These are phyloP conservation scores for Ophiocordyceps robertsii DNA, from an alignment of 2,329 filamentous ascomycete genomes.

Conservation along the genomic window DNA sequence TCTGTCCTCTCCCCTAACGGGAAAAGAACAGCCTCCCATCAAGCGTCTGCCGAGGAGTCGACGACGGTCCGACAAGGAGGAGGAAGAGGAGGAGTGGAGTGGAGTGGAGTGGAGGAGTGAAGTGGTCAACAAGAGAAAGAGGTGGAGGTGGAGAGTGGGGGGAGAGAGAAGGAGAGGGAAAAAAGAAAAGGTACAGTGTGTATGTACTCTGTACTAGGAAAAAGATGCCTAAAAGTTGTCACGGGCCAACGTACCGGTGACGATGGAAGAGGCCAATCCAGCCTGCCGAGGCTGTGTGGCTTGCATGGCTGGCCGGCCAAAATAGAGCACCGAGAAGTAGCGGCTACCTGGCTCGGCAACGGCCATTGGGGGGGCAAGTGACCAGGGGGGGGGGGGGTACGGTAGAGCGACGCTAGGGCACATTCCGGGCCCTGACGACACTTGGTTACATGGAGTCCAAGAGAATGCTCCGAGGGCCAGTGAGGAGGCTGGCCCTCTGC, in stretches of 20 bases:
- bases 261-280: slow-evolving; percentile 3
- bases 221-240: background rate
- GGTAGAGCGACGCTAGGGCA: slow-evolving; percentile 4
- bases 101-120: background rate
- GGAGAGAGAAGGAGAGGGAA: background rate
- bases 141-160: background rate
- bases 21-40: slow-evolving; percentile 7
- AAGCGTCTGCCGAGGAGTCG: slow-evolving; percentile 18
- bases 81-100: background rate
- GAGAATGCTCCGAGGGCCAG: slow-evolving; percentile 16
- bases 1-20: background rate
- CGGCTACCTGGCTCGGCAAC: slow-evolving; percentile 3
- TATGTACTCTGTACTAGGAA: too few species aligned
- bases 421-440: slow-evolving; percentile 6
- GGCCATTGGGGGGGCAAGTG: background rate
- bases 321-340: slow-evolving; percentile 3
- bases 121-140: background rate
- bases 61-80: background rate
- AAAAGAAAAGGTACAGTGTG: background rate
- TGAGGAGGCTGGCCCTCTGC: slow-evolving; percentile 6
- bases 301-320: slow-evolving; percentile 2
- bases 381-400: too few species aligned
- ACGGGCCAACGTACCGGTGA: slow-evolving; percentile 11
- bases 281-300: slow-evolving; percentile 4
- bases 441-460: slow-evolving; percentile 11